These are phyloP conservation scores for Lojkania enalia DNA, from an alignment of 2,329 filamentous ascomycete genomes.

Conservation along the genomic window DNA sequence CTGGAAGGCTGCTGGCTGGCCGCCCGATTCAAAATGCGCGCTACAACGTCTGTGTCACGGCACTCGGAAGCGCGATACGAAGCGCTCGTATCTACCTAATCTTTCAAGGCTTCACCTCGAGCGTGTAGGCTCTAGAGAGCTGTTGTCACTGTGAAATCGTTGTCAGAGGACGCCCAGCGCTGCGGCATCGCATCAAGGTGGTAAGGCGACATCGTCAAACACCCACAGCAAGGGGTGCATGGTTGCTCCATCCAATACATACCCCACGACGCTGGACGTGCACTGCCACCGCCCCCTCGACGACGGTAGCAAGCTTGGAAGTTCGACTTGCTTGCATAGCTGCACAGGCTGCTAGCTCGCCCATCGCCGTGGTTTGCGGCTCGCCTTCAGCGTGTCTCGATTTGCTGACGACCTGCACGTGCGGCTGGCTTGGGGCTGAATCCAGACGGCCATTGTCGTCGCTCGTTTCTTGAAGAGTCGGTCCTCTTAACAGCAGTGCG, in stretches of 20 bases:
- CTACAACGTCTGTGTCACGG: not conserved
- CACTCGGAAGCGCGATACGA: too few relatives aligned
- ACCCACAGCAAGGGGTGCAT: too few relatives aligned
- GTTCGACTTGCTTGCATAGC: conserved; percentile 22
- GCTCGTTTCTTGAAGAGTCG: conserved; percentile 20
- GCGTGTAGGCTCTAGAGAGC: too few relatives aligned
- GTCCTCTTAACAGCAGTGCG: conserved; percentile 16
- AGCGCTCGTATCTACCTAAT: too few relatives aligned
- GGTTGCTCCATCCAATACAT: too few relatives aligned
- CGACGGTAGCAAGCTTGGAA: too few relatives aligned
- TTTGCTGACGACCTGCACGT: conserved; percentile 36
- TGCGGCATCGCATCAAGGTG: too few relatives aligned
- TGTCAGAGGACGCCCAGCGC: too few relatives aligned
- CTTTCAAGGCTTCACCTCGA: too few relatives aligned
- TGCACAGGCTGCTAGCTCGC: conserved; percentile 22
- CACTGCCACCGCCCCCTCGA: conserved; percentile 39
- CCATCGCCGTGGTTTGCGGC: conserved; percentile 23
- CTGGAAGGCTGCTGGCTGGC: not conserved
- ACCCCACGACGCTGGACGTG: conserved; percentile 10
- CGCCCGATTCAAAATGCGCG: not conserved
- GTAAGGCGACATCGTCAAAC: too few relatives aligned
- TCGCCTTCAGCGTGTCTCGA: conserved; percentile 24
- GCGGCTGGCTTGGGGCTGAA: conserved; percentile 33
- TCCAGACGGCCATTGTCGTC: conserved; percentile 19
- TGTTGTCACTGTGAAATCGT: too few relatives aligned